These are phyloP conservation scores for Sicyos edulis DNA, from an alignment of 306 rosid species.

Conservation along the genomic window DNA sequence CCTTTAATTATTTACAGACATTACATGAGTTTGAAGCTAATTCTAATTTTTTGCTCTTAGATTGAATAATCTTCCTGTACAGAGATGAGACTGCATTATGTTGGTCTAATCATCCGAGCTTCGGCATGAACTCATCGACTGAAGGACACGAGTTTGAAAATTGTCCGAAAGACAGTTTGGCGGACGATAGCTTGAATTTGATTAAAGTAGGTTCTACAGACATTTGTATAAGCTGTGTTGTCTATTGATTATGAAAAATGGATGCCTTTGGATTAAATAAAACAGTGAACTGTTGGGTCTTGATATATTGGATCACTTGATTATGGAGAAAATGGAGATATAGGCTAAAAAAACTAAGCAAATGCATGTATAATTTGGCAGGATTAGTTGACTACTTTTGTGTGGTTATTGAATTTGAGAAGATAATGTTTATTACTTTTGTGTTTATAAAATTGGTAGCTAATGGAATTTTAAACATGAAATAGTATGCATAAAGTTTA, in stretches of 20 bases:
- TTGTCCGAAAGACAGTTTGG: background rate
- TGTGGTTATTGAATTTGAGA: no score
- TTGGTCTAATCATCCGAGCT: background rate
- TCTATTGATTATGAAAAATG: background rate
- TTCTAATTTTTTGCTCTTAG: background rate
- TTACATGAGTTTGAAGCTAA: slow-evolving; percentile 2
- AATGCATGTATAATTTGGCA: no score
- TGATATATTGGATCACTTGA: no score
- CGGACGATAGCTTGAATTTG: background rate
- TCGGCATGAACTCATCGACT: background rate
- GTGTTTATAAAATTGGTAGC: no score
- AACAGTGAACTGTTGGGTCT: no score
- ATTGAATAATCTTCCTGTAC: slow-evolving; percentile 11
- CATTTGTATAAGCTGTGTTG: background rate
- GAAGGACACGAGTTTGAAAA: background rate
- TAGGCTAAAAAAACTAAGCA: no score
- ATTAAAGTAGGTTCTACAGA: background rate
- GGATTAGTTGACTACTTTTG: no score
- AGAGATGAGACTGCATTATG: background rate
- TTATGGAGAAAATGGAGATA: no score
- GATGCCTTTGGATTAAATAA: no score
- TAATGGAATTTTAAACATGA: no score
- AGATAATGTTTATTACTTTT: no score
- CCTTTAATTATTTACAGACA: background rate
- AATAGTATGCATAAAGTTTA: no score